A percentile compares a stretch with the other conserved stretches of the same genome.
These are phyloP conservation scores for Sporopachydermia cereana DNA, from an alignment of 1,139 yeast species.

Conservation along the genomic window DNA sequence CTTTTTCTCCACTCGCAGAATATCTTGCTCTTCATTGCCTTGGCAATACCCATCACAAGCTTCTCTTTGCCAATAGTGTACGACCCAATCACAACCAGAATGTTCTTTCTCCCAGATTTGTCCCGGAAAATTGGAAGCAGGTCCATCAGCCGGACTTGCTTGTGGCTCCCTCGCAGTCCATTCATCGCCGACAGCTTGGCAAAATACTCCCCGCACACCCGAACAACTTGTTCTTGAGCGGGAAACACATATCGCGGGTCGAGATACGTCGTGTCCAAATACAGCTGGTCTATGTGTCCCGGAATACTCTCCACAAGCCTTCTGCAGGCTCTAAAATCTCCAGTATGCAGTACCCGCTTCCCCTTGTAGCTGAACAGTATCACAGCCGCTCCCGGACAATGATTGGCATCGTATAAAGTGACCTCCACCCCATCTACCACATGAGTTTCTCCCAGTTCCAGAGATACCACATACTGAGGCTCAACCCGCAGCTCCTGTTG, in stretches of 20 bases:
- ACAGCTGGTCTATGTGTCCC: constrained; percentile 43
- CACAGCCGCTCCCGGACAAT: constrained; percentile 90
- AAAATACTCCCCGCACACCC: constrained; percentile 44
- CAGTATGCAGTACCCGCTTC: constrained; percentile 60
- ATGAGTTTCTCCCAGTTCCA: constrained; percentile 33
- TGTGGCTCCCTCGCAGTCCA: not conserved
- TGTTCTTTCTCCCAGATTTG: constrained; percentile 11
- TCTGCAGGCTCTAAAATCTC: constrained; percentile 71
- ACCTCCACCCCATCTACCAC: constrained; percentile 41
- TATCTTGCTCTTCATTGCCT: constrained; percentile 38
- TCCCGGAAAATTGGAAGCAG: not conserved
- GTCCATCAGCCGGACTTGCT: constrained; percentile 1
- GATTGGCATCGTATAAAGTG: constrained; percentile 71
- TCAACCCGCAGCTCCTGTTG: constrained; percentile 43
- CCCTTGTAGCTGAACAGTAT: constrained; percentile 50
- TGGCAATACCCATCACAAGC: constrained; percentile 60
- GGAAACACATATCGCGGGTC: constrained; percentile 70
- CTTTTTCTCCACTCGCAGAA: constrained; percentile 40
- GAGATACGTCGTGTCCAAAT: constrained; percentile 82
- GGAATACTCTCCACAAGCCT: constrained; percentile 22
- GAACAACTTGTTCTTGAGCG: constrained; percentile 56
- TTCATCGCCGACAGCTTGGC: constrained; percentile 18
- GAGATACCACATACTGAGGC: constrained; percentile 35
- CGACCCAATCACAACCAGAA: constrained; percentile 70
- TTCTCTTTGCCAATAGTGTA: constrained; percentile 89